These are phyloP conservation scores for Podila minutissima DNA, from an alignment of 192 early-diverging fungal species.

Conservation along the genomic window DNA sequence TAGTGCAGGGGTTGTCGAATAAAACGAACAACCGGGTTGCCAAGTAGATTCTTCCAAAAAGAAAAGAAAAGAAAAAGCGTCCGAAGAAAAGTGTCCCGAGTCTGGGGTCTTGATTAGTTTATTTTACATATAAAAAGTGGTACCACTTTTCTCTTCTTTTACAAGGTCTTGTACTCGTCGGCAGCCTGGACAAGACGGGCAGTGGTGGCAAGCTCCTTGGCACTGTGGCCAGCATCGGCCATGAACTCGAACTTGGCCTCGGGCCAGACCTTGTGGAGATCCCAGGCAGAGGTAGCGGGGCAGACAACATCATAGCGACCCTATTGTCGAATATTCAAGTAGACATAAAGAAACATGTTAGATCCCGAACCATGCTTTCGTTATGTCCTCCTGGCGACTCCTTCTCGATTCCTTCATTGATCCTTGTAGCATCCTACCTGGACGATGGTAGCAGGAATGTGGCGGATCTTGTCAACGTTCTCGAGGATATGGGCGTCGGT, in stretches of 20 bases:
- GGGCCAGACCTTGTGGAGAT: slow-evolving; percentile 64
- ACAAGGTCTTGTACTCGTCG: slow-evolving; percentile 67
- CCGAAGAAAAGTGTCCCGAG: too few relatives aligned
- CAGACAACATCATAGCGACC: slow-evolving; percentile 44
- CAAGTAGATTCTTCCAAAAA: too few relatives aligned
- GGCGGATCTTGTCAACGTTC: slow-evolving; percentile 70
- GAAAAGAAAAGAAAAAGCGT: too few relatives aligned
- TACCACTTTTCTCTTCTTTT: slow-evolving; percentile 2
- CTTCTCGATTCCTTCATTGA: too few relatives aligned
- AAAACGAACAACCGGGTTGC: too few relatives aligned
- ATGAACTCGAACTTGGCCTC: slow-evolving; percentile 74
- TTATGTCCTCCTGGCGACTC: slow-evolving; percentile 53
- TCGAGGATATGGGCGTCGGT: slow-evolving; percentile 66
- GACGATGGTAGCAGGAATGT: slow-evolving; percentile 72
- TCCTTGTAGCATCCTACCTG: slow-evolving; percentile 30
- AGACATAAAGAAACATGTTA: not conserved
- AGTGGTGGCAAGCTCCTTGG: slow-evolving; percentile 63
- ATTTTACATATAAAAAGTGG: too few relatives aligned
- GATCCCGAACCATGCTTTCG: slow-evolving; percentile 61
- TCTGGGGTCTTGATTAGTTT: too few relatives aligned
- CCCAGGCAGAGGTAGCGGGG: slow-evolving; percentile 48
- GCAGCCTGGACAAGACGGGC: slow-evolving; percentile 64
- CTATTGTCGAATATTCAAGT: not conserved
- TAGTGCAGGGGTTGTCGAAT: too few relatives aligned
- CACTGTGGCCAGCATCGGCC: slow-evolving; percentile 69